phyloP scores from a whole-genome alignment of 2,329 filamentous ascomycete species.

The Fusarium tanahbumbuense region DNA sequence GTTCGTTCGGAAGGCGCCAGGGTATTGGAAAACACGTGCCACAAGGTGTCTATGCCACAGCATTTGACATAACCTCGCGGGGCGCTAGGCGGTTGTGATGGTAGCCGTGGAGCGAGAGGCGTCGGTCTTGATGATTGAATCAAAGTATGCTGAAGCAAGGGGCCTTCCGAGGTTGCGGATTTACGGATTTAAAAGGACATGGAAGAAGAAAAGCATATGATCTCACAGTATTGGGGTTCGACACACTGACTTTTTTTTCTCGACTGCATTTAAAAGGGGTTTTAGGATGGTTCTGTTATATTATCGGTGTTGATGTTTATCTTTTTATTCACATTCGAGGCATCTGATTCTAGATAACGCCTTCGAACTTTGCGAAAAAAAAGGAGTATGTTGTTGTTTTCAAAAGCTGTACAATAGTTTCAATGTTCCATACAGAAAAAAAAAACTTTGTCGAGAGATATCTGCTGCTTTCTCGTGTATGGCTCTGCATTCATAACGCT shows the following conservation, averaged over 20 bases:
- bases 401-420: constrained; percentile 44
- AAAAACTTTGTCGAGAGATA: constrained; percentile 38
- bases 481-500: background rate
- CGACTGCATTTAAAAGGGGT: constrained; percentile 47
- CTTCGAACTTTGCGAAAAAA: constrained; percentile 37
- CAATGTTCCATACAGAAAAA: constrained; percentile 32
- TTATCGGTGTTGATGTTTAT: constrained; percentile 27
- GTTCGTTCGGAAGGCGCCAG: constrained; percentile 18
- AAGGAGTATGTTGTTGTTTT: constrained; percentile 20
- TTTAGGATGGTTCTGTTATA: constrained; percentile 40
- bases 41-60: constrained; percentile 9
- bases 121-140: constrained; percentile 11
- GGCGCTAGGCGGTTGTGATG: background rate
- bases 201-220: constrained; percentile 42
- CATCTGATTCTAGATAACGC: constrained; percentile 42
- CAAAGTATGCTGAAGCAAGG: background rate
- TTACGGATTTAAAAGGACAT: constrained; percentile 29
- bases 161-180: constrained; percentile 9
- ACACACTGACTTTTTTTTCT: constrained; percentile 36
- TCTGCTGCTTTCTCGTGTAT: background rate
- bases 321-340: constrained; percentile 20
- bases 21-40: constrained; percentile 40
- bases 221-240: constrained; percentile 42
- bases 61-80: constrained; percentile 1
- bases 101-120: background rate